phyloP scores from a whole-genome alignment of 768 basidiomycete species.

The Tephrocybe sp. region DNA sequence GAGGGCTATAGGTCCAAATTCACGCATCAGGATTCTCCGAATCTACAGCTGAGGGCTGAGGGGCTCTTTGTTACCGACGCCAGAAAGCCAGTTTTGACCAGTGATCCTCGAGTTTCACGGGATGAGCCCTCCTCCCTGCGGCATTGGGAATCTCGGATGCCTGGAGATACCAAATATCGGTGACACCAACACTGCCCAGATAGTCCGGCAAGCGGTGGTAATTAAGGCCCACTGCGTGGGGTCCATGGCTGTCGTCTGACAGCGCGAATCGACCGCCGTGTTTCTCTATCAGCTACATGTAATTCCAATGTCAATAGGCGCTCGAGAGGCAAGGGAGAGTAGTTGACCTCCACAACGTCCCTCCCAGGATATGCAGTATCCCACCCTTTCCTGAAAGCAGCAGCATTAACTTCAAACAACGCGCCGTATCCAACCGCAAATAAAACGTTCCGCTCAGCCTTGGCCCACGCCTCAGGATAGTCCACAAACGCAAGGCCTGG shows the following conservation, averaged over 20 bases:
- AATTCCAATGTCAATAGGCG: constrained; percentile 2
- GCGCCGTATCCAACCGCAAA: constrained; percentile 82
- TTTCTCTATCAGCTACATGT: constrained; percentile 63
- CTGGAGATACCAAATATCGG: constrained; percentile 66
- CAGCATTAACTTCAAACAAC: constrained; percentile 90
- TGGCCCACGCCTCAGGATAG: constrained; percentile 59
- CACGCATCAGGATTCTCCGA: too few species aligned
- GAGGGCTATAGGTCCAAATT: too few species aligned
- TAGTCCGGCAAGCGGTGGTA: constrained; percentile 71
- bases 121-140: constrained; percentile 43
- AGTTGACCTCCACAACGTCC: constrained; percentile 70
- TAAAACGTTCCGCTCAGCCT: constrained; percentile 72
- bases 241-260: constrained; percentile 96
- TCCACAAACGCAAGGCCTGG: constrained; percentile 59
- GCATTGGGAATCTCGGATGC: constrained; percentile 37
- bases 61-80: too few species aligned
- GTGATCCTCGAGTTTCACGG: constrained; percentile 45
- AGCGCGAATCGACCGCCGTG: constrained; percentile 76
- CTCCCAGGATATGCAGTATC: constrained; percentile 75
- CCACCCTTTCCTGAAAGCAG: constrained; percentile 94
- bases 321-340: constrained; percentile 5
- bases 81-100: constrained; percentile 69
- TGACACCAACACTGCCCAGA: constrained; percentile 56
- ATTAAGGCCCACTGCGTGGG: constrained; percentile 84
- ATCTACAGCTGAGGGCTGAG: too few species aligned